Evolutionary conservation across 2,329 filamentous ascomycete genomes (phyloP), one percentile per base, ranked within the genome.

Genomic region (Penicillium capsulatum): DNA sequence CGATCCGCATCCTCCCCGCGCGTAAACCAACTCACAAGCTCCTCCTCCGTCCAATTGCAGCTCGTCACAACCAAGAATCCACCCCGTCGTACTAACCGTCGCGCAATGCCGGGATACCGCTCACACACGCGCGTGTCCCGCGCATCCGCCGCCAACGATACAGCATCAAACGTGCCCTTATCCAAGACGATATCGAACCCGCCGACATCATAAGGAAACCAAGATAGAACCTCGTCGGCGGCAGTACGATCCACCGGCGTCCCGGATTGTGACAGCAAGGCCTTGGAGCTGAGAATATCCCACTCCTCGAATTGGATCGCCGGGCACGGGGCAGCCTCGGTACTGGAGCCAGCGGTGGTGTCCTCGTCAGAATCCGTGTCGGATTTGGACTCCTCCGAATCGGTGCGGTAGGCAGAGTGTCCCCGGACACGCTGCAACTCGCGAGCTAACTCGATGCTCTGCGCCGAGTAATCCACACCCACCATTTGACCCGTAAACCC

Each of bases 111-210:
- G 33, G 79, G 76, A 68, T 98, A 98, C 3, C 75, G 74, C 62
- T 94, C 86, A 60, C 81, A 85, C 9, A 85, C 72, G 38, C 84
- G 76, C 26, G 55, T 47, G 4, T 38, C 49, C 46, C 54, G 54
- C n/a, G 55, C 58, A 22, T 67, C 64, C 7, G 55, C 64, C 10
- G 64, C 67, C n/a, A 97, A 71, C 34, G 82, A 89, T 22, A 98
- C 84, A 8, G 92, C 92, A 70, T 98, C 92, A 63, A 97, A 98
- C 1, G 92, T 98, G 31, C 92, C 92, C 69, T 98, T 98, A 67
- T 98, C 92, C n/a, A 96, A 76, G 0, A 96, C 83, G 0, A 96
- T 80, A 65, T 97, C 89, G 70, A 90, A 97, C 1, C 85, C 85
- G 0, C 64, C 61, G 0, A 53, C 53, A 20, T 64, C 54, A 29